Evolutionary conservation across 2,329 filamentous ascomycete species (phyloP), one percentile per base, ranked within the genome.

Genomic region (Graphiopsis chlorocephala): DNA sequence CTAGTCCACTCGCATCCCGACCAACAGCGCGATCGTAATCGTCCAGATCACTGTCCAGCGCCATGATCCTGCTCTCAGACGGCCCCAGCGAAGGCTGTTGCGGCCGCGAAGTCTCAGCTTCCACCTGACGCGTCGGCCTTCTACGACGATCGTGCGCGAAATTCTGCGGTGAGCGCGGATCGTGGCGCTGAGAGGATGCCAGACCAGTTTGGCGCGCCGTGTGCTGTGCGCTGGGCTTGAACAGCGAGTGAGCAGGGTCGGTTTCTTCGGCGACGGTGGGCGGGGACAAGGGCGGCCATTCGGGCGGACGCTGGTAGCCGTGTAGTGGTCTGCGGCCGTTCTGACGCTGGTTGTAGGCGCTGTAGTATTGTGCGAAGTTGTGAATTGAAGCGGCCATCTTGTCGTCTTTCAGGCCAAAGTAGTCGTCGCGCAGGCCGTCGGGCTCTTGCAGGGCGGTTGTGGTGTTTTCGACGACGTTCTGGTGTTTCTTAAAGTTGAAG

Each of bases 321-420:
- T 67, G 67, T 1, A 56, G 48, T 2, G 63, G 53, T 35, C 70
- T 68, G 14, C 76, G 67, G 8, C 62, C 69, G 14, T 76, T 68
- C 45, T 68, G 38, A 65, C 75, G 64, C 23, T 73, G 68, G 28
- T 69, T 67, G 66, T 72, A 70, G 29, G 74, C 72, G 64, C 70
- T 79, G 70, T 99, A 99, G 70, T 96, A 93, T 74, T 97, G 93
- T 65, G 97, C 82, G 76, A 99, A 99, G 2, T 93, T 93, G 72
- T 95, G 93, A 75, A 97, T 95, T 0, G 94, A 98, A 17, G 93
- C 91, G n/a, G 95, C 89, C 92, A 99, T 97, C 80, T 99, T 99
- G 68, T 93, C 92, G 73, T 99, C 93, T 74, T 97, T 97, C 11
- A 93, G 92, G 25, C 92, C 88, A 74, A 95, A 98, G 76, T 98